Evolutionary conservation across 2,329 filamentous ascomycete genomes (phyloP).

Genomic region (Ophiobolus disseminans): DNA sequence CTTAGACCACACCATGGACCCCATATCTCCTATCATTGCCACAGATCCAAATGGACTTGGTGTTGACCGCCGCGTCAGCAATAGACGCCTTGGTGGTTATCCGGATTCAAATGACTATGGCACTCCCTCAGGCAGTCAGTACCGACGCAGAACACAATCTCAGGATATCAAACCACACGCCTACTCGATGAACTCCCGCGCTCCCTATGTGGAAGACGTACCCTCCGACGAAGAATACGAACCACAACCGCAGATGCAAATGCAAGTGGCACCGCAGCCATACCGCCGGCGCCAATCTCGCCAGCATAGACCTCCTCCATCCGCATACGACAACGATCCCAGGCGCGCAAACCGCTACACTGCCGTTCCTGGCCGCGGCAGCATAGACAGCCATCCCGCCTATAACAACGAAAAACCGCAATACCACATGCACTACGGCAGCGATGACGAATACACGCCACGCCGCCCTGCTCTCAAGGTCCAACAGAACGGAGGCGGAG

Average conservation of each 20-base stretch:
- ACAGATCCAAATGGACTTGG: constrained; percentile 13
- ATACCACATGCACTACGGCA: constrained; percentile 32
- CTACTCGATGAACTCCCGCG: constrained; percentile 10
- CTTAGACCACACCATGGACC: constrained; percentile 19
- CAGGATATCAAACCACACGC: constrained; percentile 14
- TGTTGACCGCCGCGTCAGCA: constrained; percentile 10
- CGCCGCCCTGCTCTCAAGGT: constrained; percentile 17
- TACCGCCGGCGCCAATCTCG: constrained; percentile 35
- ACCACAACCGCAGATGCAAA: no score
- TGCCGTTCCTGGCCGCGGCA: constrained; percentile 18
- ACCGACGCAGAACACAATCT: constrained; percentile 17
- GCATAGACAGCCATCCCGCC: constrained; percentile 20
- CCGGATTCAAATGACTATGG: constrained; percentile 18
- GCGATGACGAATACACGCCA: constrained; percentile 22
- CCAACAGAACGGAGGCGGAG: constrained; percentile 14
- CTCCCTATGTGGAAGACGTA: constrained; percentile 37
- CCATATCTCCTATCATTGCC: constrained; percentile 20
- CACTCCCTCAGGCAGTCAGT: constrained; percentile 8
- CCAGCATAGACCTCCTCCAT: constrained; percentile 32
- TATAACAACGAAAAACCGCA: constrained; percentile 33
- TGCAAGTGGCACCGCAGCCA: no score
- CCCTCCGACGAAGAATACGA: constrained; percentile 37
- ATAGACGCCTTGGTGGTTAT: constrained; percentile 17
- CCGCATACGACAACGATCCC: constrained; percentile 27
- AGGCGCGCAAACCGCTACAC: constrained; percentile 14